Base-by-base conservation (phyloP, 2,329 filamentous ascomycete species). In the Polychaeton citri region DNA sequence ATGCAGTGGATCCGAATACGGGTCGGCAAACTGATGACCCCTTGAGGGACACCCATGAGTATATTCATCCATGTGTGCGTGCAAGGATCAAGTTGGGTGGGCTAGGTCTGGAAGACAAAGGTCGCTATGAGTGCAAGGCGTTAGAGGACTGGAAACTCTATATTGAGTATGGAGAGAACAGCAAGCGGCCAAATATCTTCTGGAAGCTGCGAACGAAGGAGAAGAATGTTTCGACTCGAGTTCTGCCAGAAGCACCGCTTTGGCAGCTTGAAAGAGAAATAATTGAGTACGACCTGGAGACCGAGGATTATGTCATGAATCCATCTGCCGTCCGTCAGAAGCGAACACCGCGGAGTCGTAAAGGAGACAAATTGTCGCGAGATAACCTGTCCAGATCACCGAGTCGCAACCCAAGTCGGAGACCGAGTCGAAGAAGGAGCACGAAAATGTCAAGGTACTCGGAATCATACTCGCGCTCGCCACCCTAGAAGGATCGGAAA, bases 11-110 rank as follows among this genome's bases (percentile, higher is more conserved):
- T 44, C 66, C 65, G 4, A 44, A 51, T 20, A 62, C 57, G 10
- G 61, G 63, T 28, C 52, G 53, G 16, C 36, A 53, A 21, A 69
- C 64, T 4, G 47, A 58, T 15, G 55, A 62, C 1, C 62, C 63
- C 1, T 55, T 71, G 20, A 52, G 57, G 20, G 56, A 68, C 16
- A 70, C 67, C 17, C 60, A 65, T 43, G 67, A 71, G 49, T 70
- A 69, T 45, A 63, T 71, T 19, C 67, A 71, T 45, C 60, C 67
- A 4, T 64, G 55, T 4, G 67, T 64, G 4, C 61, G 67, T 15
- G 54, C 63, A 1, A 58, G 67, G 10, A 44, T 62, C 31, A 59
- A 58, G 9, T 57, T 68, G 4, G 47, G 56, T 39, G 67, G 67
- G 3, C 66, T 66, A 1, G 66, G 66, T 3, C 43, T 60, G 30